These are phyloP conservation scores for Colletotrichum sp. DNA, from an alignment of 2,329 filamentous ascomycete species.

Conservation along the genomic window DNA sequence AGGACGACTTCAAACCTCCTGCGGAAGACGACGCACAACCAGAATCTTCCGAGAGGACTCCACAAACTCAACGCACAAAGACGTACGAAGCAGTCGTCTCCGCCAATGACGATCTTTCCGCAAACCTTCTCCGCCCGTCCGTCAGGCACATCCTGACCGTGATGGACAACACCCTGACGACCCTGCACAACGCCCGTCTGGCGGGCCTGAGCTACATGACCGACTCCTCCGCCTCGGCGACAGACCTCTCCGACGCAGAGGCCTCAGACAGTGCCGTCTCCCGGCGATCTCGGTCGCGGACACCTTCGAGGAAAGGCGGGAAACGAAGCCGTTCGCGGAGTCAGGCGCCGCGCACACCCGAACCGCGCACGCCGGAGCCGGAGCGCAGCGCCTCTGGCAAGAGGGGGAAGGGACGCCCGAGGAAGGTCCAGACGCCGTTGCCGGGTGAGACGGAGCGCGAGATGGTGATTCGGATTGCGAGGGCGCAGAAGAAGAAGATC, in stretches of 20 bases:
- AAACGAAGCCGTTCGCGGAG: background rate
- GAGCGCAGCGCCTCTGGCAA: background rate
- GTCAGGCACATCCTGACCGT: conserved; percentile 73
- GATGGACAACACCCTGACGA: conserved; percentile 72
- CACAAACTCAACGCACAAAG: background rate
- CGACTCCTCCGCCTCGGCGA: conserved; percentile 40
- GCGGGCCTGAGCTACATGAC: conserved; percentile 51
- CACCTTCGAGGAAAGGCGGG: background rate
- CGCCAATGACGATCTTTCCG: conserved; percentile 74
- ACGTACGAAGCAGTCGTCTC: conserved; percentile 60
- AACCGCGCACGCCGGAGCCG: conserved; percentile 10
- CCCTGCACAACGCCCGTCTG: conserved; percentile 71
- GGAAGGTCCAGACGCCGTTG: conserved; percentile 40
- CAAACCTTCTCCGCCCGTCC: conserved; percentile 68
- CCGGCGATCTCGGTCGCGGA: background rate
- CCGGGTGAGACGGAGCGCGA: conserved; percentile 52
- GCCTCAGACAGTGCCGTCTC: conserved; percentile 5
- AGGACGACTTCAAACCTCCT: background rate
- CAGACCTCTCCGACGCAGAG: conserved; percentile 34
- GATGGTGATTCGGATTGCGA: conserved; percentile 53
- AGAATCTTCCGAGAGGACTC: background rate
- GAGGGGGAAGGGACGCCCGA: conserved; percentile 42
- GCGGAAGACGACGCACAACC: background rate
- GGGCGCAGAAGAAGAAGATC: conserved; percentile 31
- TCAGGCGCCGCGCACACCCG: conserved; percentile 15